Evolutionary conservation across 2,329 filamentous ascomycete genomes (phyloP).

Genomic region (Sarocladiaceae sp.): DNA sequence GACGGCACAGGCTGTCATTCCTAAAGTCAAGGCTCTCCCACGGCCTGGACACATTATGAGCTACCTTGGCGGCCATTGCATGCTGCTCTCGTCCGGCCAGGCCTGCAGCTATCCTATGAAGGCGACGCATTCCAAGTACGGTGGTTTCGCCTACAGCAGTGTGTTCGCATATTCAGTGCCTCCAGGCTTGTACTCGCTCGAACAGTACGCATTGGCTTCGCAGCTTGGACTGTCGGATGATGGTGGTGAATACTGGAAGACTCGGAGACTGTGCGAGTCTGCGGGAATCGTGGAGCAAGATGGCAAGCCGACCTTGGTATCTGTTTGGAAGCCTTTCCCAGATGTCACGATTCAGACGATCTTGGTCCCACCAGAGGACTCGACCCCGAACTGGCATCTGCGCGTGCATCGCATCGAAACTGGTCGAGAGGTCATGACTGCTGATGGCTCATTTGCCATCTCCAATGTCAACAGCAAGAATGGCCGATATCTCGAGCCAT

Average conservation of each 20-base stretch:
- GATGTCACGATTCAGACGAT: conserved; percentile 65
- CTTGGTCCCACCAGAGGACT: conserved; percentile 56
- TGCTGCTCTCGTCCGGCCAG: conserved; percentile 72
- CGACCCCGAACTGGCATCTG: conserved; percentile 65
- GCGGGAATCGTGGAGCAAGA: conserved; percentile 56
- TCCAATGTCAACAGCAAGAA: conserved; percentile 45
- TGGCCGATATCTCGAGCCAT: conserved; percentile 46
- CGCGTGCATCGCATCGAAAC: conserved; percentile 59
- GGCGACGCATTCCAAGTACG: conserved; percentile 78
- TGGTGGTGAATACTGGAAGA: conserved; percentile 74
- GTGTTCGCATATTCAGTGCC: conserved; percentile 75
- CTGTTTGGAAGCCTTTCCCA: conserved; percentile 65
- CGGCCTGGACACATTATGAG: conserved; percentile 72
- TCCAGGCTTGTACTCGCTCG: conserved; percentile 69
- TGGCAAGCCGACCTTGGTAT: conserved; percentile 57
- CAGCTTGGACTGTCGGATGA: conserved; percentile 75
- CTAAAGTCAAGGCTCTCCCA: conserved; percentile 54
- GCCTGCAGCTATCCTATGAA: conserved; percentile 81
- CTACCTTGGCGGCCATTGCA: conserved; percentile 68
- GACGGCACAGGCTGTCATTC: conserved; percentile 49
- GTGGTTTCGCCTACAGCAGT: conserved; percentile 72
- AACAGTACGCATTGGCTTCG: conserved; percentile 72
- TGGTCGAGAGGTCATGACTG: conserved; percentile 61
- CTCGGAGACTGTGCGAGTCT: conserved; percentile 63
- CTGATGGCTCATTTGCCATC: conserved; percentile 72